Conservation (phyloP, 2,329 filamentous ascomycete species). For the Thelonectria olida region DNA sequence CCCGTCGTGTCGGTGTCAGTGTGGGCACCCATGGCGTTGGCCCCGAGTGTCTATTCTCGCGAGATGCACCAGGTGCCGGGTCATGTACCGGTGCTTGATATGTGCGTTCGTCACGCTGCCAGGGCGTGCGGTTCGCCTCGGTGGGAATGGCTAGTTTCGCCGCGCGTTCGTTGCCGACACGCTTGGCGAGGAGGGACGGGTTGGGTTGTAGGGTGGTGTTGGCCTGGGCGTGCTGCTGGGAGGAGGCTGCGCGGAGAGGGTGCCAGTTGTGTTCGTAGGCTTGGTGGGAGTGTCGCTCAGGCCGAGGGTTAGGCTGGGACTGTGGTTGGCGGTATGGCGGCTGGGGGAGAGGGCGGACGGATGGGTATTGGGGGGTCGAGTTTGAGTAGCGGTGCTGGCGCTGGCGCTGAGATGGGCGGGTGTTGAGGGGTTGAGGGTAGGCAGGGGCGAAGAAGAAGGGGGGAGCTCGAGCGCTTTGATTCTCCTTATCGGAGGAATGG, state of each 20-base stretch:
- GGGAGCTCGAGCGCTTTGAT: constrained; percentile 19
- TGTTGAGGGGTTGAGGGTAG: constrained; percentile 36
- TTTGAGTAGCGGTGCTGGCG: constrained; percentile 27
- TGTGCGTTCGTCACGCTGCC: constrained; percentile 24
- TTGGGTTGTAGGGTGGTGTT: constrained; percentile 31
- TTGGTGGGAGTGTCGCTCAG: constrained; percentile 14
- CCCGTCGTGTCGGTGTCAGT: constrained; percentile 72
- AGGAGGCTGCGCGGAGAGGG: constrained; percentile 8
- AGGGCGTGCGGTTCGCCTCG: constrained; percentile 20
- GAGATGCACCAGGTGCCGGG: neutral
- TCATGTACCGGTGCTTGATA: neutral
- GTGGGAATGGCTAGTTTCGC: constrained; percentile 54
- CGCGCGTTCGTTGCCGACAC: constrained; percentile 59
- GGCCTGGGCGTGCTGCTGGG: constrained; percentile 10
- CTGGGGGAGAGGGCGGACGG: neutral
- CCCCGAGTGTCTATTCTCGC: constrained; percentile 20
- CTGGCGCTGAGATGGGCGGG: constrained; percentile 11
- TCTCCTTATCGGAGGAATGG: constrained; percentile 26
- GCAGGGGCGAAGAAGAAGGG: constrained; percentile 36
- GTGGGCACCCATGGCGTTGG: constrained; percentile 58
- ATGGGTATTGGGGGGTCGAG: constrained; percentile 23
- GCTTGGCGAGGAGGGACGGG: constrained; percentile 61
- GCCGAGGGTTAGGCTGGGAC: constrained; percentile 11
- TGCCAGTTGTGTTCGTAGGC: constrained; percentile 19
- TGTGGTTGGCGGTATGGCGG: constrained; percentile 10